Percentiles rank a stretch among this genome's conserved stretches.
Evolutionary conservation across 257 asterid species (phyloP).

Genomic region (Verbascum thapsus): DNA sequence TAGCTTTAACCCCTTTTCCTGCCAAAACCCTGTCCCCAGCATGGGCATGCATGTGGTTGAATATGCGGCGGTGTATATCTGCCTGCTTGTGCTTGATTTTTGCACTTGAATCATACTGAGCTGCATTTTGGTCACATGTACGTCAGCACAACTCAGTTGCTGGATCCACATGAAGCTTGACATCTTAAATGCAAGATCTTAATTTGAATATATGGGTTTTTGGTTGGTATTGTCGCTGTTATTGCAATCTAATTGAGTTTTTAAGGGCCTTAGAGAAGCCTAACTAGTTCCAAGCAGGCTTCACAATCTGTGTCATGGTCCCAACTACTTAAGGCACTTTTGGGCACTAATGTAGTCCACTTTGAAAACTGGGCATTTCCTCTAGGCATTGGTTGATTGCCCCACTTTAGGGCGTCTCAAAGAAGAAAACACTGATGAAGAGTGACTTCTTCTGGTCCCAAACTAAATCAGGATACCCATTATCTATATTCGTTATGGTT

Average conservation of each 20-base stretch:
- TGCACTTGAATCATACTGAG: constrained; percentile 11
- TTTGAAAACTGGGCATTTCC: no score
- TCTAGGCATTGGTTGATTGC: no score
- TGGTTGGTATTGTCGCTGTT: not conserved
- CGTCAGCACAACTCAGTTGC: constrained; percentile 18
- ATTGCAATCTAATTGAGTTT: constrained; percentile 10
- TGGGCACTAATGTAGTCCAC: no score
- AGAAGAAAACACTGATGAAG: not conserved
- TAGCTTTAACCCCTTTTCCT: constrained; percentile 14
- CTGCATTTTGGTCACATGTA: constrained; percentile 14
- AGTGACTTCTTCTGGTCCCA: constrained; percentile 11
- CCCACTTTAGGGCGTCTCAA: no score
- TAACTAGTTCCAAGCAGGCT: not conserved
- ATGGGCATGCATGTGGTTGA: constrained; percentile 16
- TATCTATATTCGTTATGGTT: constrained; percentile 1
- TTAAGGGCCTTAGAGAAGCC: constrained; percentile 11
- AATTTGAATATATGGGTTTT: constrained; percentile 14
- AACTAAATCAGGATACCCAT: constrained; percentile 8
- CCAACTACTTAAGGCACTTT: no score
- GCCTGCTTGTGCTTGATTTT: constrained; percentile 19
- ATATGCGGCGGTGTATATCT: constrained; percentile 15
- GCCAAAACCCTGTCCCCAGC: not conserved
- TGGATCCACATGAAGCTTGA: constrained; percentile 18
- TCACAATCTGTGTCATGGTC: not conserved
- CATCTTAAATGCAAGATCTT: constrained; percentile 17